Conservation (phyloP, 257 asterid species). For the Misopates orontium region DNA sequence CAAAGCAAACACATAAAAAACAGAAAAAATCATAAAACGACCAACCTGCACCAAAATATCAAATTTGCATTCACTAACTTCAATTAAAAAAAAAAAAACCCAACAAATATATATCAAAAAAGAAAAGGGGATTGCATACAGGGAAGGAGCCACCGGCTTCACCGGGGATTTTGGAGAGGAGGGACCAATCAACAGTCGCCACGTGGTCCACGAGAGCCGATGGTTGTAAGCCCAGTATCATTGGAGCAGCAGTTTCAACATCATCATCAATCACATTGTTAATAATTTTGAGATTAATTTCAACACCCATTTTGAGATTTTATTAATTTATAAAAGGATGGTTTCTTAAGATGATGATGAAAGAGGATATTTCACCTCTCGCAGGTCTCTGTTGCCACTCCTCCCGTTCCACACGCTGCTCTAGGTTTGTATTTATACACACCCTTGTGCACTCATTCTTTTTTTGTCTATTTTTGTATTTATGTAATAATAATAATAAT, state of each 20-base stretch:
- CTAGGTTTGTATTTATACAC: constrained; percentile 35
- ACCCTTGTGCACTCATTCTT: neutral
- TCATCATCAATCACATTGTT: constrained; percentile 17
- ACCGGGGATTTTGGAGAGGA: constrained; percentile 87
- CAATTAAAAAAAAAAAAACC: constrained; percentile 15
- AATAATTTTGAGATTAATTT: constrained; percentile 41
- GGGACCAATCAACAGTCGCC: constrained; percentile 77
- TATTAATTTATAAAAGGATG: too few relatives aligned
- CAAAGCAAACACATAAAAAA: constrained; percentile 5
- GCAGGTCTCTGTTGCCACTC: constrained; percentile 20
- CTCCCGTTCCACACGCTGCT: constrained; percentile 13
- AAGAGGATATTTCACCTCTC: constrained; percentile 18
- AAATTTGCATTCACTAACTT: constrained; percentile 11
- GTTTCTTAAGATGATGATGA: too few relatives aligned
- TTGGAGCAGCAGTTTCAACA: constrained; percentile 40
- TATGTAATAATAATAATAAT: neutral
- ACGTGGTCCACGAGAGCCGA: constrained; percentile 90
- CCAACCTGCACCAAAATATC: neutral
- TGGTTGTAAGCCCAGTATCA: constrained; percentile 81
- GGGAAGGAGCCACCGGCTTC: constrained; percentile 98
- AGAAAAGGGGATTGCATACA: constrained; percentile 39
- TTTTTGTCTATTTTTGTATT: neutral
- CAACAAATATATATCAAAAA: neutral
- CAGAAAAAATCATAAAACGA: neutral
- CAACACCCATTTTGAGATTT: constrained; percentile 56